Base-by-base conservation (phyloP, 306 rosid genomes). In the Medicago arabica region DNA sequence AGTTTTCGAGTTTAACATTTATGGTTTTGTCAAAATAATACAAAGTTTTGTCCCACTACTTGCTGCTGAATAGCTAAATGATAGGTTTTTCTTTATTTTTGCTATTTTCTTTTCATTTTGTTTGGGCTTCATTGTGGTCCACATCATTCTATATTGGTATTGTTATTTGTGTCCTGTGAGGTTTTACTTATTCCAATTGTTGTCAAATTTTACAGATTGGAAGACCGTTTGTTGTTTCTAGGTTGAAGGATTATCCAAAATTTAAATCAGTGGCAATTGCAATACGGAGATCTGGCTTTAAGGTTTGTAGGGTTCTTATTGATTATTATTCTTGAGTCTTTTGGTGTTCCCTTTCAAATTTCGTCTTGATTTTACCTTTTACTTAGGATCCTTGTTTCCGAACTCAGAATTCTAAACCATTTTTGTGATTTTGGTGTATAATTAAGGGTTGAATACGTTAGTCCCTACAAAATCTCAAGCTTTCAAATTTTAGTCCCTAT, bases 161-260 rank as follows among this genome's bases (percentile, higher is more conserved):
- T 40, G 49, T 31, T 69, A 7, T 75, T 59, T 50, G 44, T 67
- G 39, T 60, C 46, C 40, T 50, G 5, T 50, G 12, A 80, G 64
- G 50, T 66, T 58, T 66, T 58, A 66, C 64, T 51, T 75, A 71
- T 72, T 47, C 17, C 55, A 53, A 34, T 69, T 61, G 8, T 80
- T 81, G 76, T 75, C 36, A 61, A 61, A 80, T 49, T 77, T 25
- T 78, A 73, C 93, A 96, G 99, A 92, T 96, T 78, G 99, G 98
- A 71, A 92, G 81, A 81, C 84, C 99, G 63, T 96, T 83, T 81
- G 98, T 96, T 74, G 81, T 89, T 77, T 90, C 97, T 73, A 96
- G 66, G 86, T 80, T 96, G 87, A 96, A 92, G 91, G 98, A 96
- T 82, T 96, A 96, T 85, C 99, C 98, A 13, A 92, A 86, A 72